These are phyloP conservation scores for Alopecurus myosuroides DNA, from an alignment of 176 grass and related monocot species.

Conservation along the genomic window DNA sequence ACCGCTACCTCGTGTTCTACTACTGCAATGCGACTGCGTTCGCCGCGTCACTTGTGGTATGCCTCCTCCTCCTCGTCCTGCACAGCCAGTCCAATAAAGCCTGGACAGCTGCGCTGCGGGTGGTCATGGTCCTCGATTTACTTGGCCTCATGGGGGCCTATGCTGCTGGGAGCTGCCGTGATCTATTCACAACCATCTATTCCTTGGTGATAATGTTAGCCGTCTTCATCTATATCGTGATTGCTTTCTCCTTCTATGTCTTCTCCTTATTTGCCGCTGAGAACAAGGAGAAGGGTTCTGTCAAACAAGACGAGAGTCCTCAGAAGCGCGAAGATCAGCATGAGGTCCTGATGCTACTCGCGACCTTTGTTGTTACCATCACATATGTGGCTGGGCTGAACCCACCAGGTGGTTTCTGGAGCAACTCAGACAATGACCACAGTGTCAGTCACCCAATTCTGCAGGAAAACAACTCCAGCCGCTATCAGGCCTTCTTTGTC, in stretches of 20 bases:
- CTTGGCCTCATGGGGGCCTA: conserved; percentile 7
- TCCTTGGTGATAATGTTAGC: not conserved
- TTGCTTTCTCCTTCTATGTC: not conserved
- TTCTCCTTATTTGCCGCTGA: too few species aligned
- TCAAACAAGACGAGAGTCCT: too few species aligned
- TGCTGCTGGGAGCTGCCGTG: not conserved
- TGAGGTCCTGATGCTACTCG: conserved; percentile 19
- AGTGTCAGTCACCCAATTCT: not conserved
- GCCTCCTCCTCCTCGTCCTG: conserved; percentile 17
- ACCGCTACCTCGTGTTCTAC: conserved; percentile 14
- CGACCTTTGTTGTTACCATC: conserved; percentile 12
- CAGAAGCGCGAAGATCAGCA: not conserved
- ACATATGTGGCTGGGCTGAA: conserved; percentile 26
- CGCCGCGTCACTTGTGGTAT: not conserved
- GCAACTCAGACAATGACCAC: not conserved
- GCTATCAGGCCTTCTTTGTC: conserved; percentile 16
- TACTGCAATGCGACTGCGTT: conserved; percentile 23
- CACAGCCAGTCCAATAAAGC: not conserved
- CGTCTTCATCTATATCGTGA: not conserved
- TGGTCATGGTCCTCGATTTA: not conserved
- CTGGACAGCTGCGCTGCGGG: not conserved
- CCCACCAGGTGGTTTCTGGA: conserved; percentile 28
- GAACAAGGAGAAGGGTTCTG: too few species aligned
- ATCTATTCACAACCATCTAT: not conserved
- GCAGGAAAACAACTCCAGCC: not conserved